A percentile compares a stretch with the other conserved stretches of the same genome.
These are phyloP conservation scores for Metschnikowia similis DNA, from an alignment of 805 yeast species.

Conservation along the genomic window DNA sequence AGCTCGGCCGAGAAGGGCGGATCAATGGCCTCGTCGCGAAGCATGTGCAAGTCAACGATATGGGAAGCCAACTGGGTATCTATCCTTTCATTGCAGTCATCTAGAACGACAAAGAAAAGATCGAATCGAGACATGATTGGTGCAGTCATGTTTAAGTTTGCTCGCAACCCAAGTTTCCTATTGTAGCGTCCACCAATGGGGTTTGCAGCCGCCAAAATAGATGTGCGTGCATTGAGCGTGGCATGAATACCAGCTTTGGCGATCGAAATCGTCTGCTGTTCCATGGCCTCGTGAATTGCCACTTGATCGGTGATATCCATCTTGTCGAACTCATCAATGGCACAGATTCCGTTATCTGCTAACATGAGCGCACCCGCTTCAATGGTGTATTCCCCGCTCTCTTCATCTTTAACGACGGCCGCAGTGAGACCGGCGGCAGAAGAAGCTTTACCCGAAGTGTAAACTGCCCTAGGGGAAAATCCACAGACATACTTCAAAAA, in stretches of 20 bases:
- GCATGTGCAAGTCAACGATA: constrained; percentile 89
- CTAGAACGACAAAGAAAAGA: constrained; percentile 87
- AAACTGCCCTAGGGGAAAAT: constrained; percentile 89
- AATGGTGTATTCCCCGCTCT: constrained; percentile 92
- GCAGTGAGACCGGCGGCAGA: constrained; percentile 99
- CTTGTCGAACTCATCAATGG: constrained; percentile 97
- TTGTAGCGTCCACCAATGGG: constrained; percentile 97
- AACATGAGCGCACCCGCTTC: constrained; percentile 99
- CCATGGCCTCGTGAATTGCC: constrained; percentile 99
- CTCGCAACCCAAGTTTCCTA: constrained; percentile 74
- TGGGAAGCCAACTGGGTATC: constrained; percentile 90
- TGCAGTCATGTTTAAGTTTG: constrained; percentile 92
- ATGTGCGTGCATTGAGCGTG: constrained; percentile 92
- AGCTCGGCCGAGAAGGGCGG: constrained; percentile 90
- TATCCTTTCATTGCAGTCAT: constrained; percentile 86
- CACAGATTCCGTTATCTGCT: constrained; percentile 97
- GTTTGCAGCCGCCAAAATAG: constrained; percentile 97
- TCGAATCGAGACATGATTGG: constrained; percentile 99
- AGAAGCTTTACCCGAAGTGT: constrained; percentile 97
- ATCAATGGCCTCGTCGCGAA: constrained; percentile 80
- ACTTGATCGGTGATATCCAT: constrained; percentile 96
- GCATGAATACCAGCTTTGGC: constrained; percentile 99
- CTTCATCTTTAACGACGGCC: constrained; percentile 95
- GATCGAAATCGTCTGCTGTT: constrained; percentile 96
- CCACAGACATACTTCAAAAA: constrained; percentile 89